Conservation (phyloP, 345 rosid genomes). For the Anacardium occidentale region DNA sequence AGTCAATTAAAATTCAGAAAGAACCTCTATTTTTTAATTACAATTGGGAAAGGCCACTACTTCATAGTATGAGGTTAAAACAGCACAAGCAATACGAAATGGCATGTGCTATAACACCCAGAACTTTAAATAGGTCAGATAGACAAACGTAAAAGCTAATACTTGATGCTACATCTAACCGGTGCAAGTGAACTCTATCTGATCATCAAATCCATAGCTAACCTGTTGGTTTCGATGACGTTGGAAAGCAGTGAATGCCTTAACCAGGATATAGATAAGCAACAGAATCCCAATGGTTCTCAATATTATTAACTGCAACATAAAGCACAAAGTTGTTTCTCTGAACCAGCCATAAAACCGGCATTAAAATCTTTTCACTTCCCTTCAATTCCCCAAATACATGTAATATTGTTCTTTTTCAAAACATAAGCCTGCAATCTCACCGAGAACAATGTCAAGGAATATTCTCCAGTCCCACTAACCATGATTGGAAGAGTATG, state of each 20-base stretch:
- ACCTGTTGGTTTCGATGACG: constrained; percentile 49
- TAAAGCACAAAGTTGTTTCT: neutral
- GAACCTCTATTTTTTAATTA: neutral
- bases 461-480: constrained; percentile 54
- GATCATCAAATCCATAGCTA: neutral
- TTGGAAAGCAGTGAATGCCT: constrained; percentile 46
- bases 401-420: neutral
- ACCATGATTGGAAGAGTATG: constrained; percentile 62
- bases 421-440: constrained; percentile 2
- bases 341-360: neutral
- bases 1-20: neutral
- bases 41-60: neutral
- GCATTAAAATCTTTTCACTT: neutral
- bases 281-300: constrained; percentile 65
- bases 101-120: neutral
- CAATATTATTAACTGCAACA: constrained; percentile 50
- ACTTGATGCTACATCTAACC: neutral
- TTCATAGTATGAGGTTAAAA: neutral
- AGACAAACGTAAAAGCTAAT: neutral
- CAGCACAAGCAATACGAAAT: neutral
- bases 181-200: too few relatives aligned
- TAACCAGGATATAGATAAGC: constrained; percentile 56
- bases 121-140: neutral
- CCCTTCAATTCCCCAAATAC: neutral
- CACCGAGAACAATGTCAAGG: constrained; percentile 55